Evolutionary conservation across 345 rosid species (phyloP), one percentile per base, ranked within the genome.

Genomic region (Noccaea caerulescens): DNA sequence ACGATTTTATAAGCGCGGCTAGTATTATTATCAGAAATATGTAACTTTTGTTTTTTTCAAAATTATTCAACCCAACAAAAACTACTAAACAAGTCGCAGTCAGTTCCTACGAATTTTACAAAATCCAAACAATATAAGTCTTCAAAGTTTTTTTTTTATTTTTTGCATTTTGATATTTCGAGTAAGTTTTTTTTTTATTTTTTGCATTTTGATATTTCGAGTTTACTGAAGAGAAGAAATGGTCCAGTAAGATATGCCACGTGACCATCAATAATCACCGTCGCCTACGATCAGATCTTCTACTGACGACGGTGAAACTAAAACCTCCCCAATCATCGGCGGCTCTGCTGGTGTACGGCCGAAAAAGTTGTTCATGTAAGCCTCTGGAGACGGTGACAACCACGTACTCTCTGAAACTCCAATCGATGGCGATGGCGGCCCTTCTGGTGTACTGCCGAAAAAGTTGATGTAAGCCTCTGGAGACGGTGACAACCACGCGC

Each of bases 301-400:
- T 10, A 45, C 54, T 30, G 14, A 45, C 39, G 43, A 12, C 16
- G 53, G 68, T 6, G 55, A 45, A 8, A 63, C 14, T 46, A 42
- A 16, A 63, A 45, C 42, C 43, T 63, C 68, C 43, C 32, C 55
- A 32, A 32, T 44, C 42, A 2, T 20, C 32, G 67, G 54, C 30
- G 56, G 34, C 58, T 34, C 47, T 18, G 69, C 58, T 12, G 58
- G 45, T 65, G 58, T 18, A 65, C 3, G 42, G 32, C 43, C 58
- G 8, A 36, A n/a, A 50, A 6, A 20, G 12, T 6, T 41, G 12
- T 6, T 41, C 1, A 16, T 7, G 36, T 36, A 50, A 50, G 27
- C 46, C 23, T 65, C 69, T 23, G 3, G 30, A 13, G 50, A 60
- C 13, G 61, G 27, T 2, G 61, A 36, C 10, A 56, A 14, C n/a